These are phyloP conservation scores for Candida broadrunensis DNA, from an alignment of 805 yeast genomes.

Conservation along the genomic window DNA sequence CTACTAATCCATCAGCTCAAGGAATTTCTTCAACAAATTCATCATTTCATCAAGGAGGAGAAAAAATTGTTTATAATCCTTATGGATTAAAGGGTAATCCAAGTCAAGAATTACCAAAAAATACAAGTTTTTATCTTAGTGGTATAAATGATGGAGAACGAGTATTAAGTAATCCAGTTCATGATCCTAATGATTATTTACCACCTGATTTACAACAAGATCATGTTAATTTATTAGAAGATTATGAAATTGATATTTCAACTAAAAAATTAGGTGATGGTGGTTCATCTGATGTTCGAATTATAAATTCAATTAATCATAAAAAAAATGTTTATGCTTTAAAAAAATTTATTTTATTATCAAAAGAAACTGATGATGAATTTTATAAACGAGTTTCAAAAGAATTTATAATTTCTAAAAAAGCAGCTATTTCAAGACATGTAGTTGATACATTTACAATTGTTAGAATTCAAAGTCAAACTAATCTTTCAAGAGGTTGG, in stretches of 20 bases:
- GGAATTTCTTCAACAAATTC: not conserved
- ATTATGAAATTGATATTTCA: slow-evolving; percentile 44
- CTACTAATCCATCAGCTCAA: not conserved
- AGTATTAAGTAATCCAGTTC: slow-evolving; percentile 58
- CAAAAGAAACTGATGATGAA: slow-evolving; percentile 59
- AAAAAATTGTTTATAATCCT: slow-evolving; percentile 61
- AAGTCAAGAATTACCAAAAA: slow-evolving; percentile 21
- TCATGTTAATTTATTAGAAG: slow-evolving; percentile 49
- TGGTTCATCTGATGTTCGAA: slow-evolving; percentile 65
- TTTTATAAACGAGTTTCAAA: slow-evolving; percentile 63
- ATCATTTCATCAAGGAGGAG: slow-evolving; percentile 9
- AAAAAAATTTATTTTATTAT: slow-evolving; percentile 59
- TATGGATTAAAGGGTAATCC: slow-evolving; percentile 49
- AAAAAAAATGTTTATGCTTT: slow-evolving; percentile 56
- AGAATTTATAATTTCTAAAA: slow-evolving; percentile 62
- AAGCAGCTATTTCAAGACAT: slow-evolving; percentile 55
- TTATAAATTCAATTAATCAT: slow-evolving; percentile 31
- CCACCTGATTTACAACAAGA: slow-evolving; percentile 53
- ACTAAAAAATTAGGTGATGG: slow-evolving; percentile 63
- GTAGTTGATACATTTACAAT: slow-evolving; percentile 55
- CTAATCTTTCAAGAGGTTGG: slow-evolving; percentile 63
- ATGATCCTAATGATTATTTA: slow-evolving; percentile 61
- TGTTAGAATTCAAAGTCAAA: slow-evolving; percentile 55
- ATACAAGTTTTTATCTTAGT: slow-evolving; percentile 23
- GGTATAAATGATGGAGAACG: slow-evolving; percentile 44